These are phyloP conservation scores for Linnemannia exigua DNA, from an alignment of 192 early-diverging fungal genomes.

Conservation along the genomic window DNA sequence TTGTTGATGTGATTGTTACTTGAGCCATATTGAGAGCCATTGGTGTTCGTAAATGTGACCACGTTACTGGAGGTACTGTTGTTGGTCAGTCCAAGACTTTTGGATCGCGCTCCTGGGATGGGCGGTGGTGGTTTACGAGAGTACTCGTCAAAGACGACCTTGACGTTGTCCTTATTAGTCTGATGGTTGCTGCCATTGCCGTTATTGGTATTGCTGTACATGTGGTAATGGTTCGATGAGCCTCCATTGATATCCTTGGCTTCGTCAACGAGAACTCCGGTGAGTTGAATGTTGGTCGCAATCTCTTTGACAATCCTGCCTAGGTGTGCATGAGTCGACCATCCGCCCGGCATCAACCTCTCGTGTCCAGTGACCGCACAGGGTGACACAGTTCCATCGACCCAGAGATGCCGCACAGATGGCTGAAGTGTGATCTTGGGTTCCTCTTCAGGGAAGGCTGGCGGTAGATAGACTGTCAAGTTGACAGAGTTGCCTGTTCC, in stretches of 20 bases:
- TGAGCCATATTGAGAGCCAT: conserved; percentile 21
- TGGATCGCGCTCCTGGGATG: conserved; percentile 42
- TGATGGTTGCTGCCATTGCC: conserved; percentile 7
- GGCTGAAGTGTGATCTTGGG: conserved; percentile 67
- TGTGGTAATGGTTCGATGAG: conserved; percentile 3
- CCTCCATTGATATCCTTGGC: conserved; percentile 23
- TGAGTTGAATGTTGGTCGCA: conserved; percentile 53
- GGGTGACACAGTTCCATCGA: conserved; percentile 56
- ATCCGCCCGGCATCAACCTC: conserved; percentile 50
- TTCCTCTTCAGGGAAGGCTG: conserved; percentile 65
- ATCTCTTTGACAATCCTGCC: conserved; percentile 71
- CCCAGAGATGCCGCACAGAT: conserved; percentile 67
- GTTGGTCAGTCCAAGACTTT: conserved; percentile 28
- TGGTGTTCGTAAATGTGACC: conserved; percentile 17
- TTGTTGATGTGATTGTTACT: not conserved
- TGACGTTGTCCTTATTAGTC: conserved; percentile 14
- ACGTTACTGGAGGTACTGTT: conserved; percentile 3
- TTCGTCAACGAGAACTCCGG: conserved; percentile 46
- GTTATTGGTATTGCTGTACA: not conserved
- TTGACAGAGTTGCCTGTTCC: conserved; percentile 15
- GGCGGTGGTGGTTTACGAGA: conserved; percentile 53
- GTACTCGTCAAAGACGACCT: conserved; percentile 52
- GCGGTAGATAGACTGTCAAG: conserved; percentile 61
- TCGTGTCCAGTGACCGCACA: conserved; percentile 63
- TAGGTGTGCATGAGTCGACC: conserved; percentile 60